Evolutionary conservation across 225 moss, liverwort and hornwort species (phyloP).

Genomic region (Polytrichum commune): DNA sequence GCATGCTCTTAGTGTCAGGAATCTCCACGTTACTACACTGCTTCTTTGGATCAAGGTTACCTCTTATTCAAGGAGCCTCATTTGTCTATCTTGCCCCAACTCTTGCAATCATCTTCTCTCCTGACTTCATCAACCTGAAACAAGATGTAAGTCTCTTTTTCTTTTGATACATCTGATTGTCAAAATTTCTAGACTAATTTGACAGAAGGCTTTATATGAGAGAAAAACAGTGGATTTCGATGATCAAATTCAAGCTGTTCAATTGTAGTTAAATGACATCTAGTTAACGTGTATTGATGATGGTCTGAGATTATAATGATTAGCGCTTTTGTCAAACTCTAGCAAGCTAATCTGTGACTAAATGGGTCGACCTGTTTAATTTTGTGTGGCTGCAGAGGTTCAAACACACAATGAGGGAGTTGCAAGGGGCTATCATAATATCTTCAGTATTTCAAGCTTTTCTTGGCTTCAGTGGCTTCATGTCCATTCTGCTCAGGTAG

Average conservation of each 20-base stretch:
- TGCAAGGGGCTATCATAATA: slow-evolving; percentile 80
- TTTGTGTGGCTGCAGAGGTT: slow-evolving; percentile 53
- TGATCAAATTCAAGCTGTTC: no score
- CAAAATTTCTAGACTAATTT: no score
- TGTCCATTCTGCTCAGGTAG: slow-evolving; percentile 70
- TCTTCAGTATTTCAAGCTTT: slow-evolving; percentile 70
- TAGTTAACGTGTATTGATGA: no score
- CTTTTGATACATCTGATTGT: no score
- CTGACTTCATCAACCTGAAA: slow-evolving; percentile 31
- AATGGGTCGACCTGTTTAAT: not conserved
- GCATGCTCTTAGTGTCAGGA: slow-evolving; percentile 73
- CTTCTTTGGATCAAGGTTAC: slow-evolving; percentile 67
- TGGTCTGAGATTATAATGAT: no score
- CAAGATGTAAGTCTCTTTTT: slow-evolving; percentile 23
- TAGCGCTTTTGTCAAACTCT: no score
- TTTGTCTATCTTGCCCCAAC: slow-evolving; percentile 76
- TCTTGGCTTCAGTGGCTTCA: slow-evolving; percentile 72
- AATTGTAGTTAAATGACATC: no score
- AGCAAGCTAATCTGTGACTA: no score
- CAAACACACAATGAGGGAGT: slow-evolving; percentile 65
- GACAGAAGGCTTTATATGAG: no score
- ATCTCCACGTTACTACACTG: slow-evolving; percentile 70
- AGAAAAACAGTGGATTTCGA: no score
- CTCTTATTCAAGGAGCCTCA: slow-evolving; percentile 79
- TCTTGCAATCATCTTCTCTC: slow-evolving; percentile 67